Percentiles rank a stretch among this genome's conserved stretches.
Conservation (phyloP, 495 filamentous ascomycete species). For the Terfezia claveryi region DNA sequence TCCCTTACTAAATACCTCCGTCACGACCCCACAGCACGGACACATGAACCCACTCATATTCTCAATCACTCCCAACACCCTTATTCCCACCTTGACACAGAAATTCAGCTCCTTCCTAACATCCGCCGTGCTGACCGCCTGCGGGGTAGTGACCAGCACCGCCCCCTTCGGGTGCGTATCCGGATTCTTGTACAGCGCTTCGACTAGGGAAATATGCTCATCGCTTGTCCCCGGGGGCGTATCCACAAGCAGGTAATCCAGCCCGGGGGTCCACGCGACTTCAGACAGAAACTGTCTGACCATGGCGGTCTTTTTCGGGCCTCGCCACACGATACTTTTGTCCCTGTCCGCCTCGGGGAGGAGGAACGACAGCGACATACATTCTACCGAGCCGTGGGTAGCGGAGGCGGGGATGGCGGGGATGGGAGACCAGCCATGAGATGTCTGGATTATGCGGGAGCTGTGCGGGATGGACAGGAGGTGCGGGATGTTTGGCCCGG, state of each 20-base stretch:
- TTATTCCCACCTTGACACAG: constrained; percentile 64
- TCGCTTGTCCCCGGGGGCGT: constrained; percentile 80
- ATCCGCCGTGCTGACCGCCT: constrained; percentile 80
- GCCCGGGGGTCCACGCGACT: constrained; percentile 57
- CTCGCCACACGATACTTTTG: constrained; percentile 90
- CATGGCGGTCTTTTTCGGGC: constrained; percentile 98
- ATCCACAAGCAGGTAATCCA: constrained; percentile 83
- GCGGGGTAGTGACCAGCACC: constrained; percentile 86
- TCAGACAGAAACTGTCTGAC: constrained; percentile 85
- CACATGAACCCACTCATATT: constrained; percentile 97
- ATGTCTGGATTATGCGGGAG: constrained; percentile 71
- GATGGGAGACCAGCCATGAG: constrained; percentile 77
- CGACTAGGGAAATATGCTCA: constrained; percentile 86
- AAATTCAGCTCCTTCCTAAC: constrained; percentile 95
- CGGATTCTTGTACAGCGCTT: constrained; percentile 17
- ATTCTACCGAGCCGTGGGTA: not conserved
- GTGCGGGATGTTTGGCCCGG: constrained; percentile 85
- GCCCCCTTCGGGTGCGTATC: constrained; percentile 54
- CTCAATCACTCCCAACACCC: constrained; percentile 74
- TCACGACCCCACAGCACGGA: constrained; percentile 51
- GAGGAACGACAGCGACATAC: constrained; percentile 82
- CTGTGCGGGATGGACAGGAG: constrained; percentile 64
- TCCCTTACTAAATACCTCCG: constrained; percentile 74
- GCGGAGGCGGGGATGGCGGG: constrained; percentile 16
- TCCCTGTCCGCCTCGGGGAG: constrained; percentile 41